Base-by-base conservation (phyloP, 176 grass and related monocot species). In the Avena insularis region DNA sequence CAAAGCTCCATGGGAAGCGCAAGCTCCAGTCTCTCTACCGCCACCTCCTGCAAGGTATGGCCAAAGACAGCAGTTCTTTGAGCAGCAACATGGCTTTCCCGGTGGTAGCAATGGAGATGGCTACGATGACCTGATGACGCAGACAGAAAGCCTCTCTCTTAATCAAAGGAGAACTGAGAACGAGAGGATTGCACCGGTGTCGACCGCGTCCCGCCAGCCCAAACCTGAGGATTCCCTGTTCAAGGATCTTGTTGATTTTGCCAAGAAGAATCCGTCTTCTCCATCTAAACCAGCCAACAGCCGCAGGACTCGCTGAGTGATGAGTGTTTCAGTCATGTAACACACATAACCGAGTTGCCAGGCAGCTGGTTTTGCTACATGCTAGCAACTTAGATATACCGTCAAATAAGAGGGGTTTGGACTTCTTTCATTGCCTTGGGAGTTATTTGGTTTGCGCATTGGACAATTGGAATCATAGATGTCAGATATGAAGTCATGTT, bases 161-260 rank as follows among this genome's bases (percentile, higher is more conserved):
- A 92, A 91, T 50, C 90, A 76, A n/a, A 49, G 58, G 70, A 91
- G 55, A 53, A 88, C 40, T 46, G 78, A 81, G 33, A 84, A 84
- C 36, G 83, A 83, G 82, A 86, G 3, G 87, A 69, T 75, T 40
- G 0, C 86, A 59, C 53, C 80, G 13, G 69, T 16, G 6, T 66
- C 90, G 0, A 33, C 86, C 0, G 5, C 77, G 16, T 54, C 81
- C 51, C 83, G 89, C 62, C 91, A 90, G 78, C 61, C 86, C 40
- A 92, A 98, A 88, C 92, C 92, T 0, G 96, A 98, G 88, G 96
- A 98, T 64, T 79, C 87, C 14, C 90, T 98, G 38, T 98, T 98
- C 76, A 98, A 94, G 90, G 96, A 98, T 36, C 86, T 98, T 29
- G 93, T 98, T 1, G 96, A 98, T 84, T 91, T 98, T 59, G 93